Percentiles rank a stretch among this genome's conserved stretches.
Evolutionary conservation across 192 early-diverging fungal genomes (phyloP).

Genomic region (Linnemannia zychae): DNA sequence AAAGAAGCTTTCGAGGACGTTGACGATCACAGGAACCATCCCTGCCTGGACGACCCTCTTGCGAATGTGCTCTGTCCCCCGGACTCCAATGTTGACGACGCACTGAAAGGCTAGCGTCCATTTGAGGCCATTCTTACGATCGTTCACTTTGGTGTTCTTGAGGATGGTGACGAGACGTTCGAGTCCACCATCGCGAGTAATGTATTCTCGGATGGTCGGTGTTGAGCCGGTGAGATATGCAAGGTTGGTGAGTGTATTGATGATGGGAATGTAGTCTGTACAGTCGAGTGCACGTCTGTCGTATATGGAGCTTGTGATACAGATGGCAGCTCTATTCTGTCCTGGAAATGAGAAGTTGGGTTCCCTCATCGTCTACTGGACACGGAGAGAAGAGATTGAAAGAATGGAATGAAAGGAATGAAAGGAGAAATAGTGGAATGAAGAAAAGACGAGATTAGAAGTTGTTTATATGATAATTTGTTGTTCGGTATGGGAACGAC

Average conservation of each 20-base stretch:
- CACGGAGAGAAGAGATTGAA: slow-evolving; percentile 33
- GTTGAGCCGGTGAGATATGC: slow-evolving; percentile 88
- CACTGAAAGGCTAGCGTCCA: slow-evolving; percentile 89
- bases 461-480: background rate
- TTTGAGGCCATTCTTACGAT: slow-evolving; percentile 81
- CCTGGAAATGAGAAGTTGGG: slow-evolving; percentile 85
- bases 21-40: slow-evolving; percentile 85
- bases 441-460: slow-evolving; percentile 2
- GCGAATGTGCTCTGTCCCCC: slow-evolving; percentile 84
- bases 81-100: slow-evolving; percentile 88
- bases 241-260: slow-evolving; percentile 91
- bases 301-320: slow-evolving; percentile 85
- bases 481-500: background rate
- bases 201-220: slow-evolving; percentile 83
- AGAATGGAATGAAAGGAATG: slow-evolving; percentile 22
- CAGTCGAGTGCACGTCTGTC: slow-evolving; percentile 97
- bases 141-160: slow-evolving; percentile 74
- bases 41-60: slow-evolving; percentile 89
- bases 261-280: slow-evolving; percentile 87
- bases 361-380: slow-evolving; percentile 74
- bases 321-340: slow-evolving; percentile 83
- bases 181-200: slow-evolving; percentile 90
- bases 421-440: background rate
- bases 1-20: slow-evolving; percentile 78
- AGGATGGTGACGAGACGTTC: slow-evolving; percentile 89